Base-by-base conservation (phyloP, 2,329 filamentous ascomycete genomes). In the Colletotrichum liriopes region DNA sequence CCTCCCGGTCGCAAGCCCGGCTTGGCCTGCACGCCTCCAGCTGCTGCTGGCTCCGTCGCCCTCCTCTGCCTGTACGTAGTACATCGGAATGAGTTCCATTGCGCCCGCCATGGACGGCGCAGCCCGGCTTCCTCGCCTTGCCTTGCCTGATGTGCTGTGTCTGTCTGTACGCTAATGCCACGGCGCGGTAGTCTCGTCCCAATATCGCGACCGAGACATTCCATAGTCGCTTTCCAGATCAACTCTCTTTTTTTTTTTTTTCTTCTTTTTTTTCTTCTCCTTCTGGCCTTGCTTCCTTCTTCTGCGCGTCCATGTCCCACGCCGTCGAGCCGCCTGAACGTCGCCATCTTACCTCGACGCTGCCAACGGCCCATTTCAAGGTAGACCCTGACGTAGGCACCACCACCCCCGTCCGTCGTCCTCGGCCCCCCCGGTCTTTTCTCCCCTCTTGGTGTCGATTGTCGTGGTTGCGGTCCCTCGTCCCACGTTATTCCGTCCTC, bases 401-500 rank as follows among this genome's bases (percentile, higher is more conserved):
- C 49, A 52, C 35, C 35, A 61, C 58, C 61, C 41, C 32, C 45
- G 52, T 45, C 62, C 56, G 47, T 62, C 55, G 39, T n/a, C 63
- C 23, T 55, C 54, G 14, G 49, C 35, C 18, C 23, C 20, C 41
- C 35, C 64, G 14, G 49, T 29, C 23, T 51, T 49, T 49, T 29
- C 49, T 14, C 55, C 43, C 39, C 56, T 52, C 65, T 45, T 26
- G 43, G 58, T 68, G 39, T 55, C 35, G 52, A 39, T 49, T 55
- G 59, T 32, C 20, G 54, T n/a, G 45, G 29, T 32, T n/a, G 39
- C 20, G 58, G 58, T 47, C 35, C 58, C 51, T 63, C 49, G 62
- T 72, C 69, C 69, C 59, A 64, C 59, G 65, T 69, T 72, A 54
- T 64, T 69, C 69, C 69, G 59, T 59, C 39, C 59, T 69, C 69